A percentile compares a stretch with the other conserved stretches of the same genome.
Evolutionary conservation across 768 basidiomycete species (phyloP).

Genomic region (Hypsizygus marmoreus): DNA sequence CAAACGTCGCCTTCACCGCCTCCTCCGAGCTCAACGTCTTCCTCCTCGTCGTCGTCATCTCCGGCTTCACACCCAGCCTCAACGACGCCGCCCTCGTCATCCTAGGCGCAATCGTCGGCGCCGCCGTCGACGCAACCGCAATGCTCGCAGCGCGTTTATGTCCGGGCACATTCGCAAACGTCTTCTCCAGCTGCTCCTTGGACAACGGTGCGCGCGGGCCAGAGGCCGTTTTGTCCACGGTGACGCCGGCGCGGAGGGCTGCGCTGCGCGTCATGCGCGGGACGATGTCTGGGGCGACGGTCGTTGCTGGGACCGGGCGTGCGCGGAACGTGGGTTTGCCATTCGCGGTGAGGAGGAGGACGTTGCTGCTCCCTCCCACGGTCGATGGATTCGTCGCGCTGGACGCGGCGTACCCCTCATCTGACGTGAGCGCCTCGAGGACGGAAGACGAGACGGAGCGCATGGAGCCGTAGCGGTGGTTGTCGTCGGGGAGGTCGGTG

Average conservation of each 20-base stretch:
- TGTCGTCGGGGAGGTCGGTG: conserved; percentile 56
- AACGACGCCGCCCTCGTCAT: conserved; percentile 78
- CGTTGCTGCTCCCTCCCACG: conserved; percentile 37
- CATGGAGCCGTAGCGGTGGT: conserved; percentile 36
- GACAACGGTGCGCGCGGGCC: conserved; percentile 54
- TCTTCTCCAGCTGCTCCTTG: conserved; percentile 61
- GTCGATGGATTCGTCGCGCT: conserved; percentile 44
- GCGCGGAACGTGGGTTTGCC: conserved; percentile 64
- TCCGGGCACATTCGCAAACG: conserved; percentile 79
- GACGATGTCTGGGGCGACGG: conserved; percentile 63
- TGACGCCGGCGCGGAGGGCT: conserved; percentile 65
- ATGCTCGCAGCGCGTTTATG: conserved; percentile 76
- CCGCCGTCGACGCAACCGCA: conserved; percentile 70
- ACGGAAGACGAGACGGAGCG: conserved; percentile 50
- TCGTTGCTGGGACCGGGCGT: conserved; percentile 64
- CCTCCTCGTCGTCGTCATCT: conserved; percentile 42
- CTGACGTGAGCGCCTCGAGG: conserved; percentile 43
- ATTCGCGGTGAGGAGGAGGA: conserved; percentile 35
- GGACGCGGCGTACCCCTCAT: conserved; percentile 49
- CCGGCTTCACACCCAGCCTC: conserved; percentile 53
- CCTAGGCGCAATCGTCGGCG: conserved; percentile 70
- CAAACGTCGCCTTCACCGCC: conserved; percentile 56
- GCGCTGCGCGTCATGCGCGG: conserved; percentile 80
- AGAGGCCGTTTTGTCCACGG: conserved; percentile 43
- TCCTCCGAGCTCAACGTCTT: conserved; percentile 36